A percentile compares a stretch with the other conserved stretches of the same genome.
Conservation (phyloP, 1,139 yeast genomes). For the Ogataea hybrid region DNA sequence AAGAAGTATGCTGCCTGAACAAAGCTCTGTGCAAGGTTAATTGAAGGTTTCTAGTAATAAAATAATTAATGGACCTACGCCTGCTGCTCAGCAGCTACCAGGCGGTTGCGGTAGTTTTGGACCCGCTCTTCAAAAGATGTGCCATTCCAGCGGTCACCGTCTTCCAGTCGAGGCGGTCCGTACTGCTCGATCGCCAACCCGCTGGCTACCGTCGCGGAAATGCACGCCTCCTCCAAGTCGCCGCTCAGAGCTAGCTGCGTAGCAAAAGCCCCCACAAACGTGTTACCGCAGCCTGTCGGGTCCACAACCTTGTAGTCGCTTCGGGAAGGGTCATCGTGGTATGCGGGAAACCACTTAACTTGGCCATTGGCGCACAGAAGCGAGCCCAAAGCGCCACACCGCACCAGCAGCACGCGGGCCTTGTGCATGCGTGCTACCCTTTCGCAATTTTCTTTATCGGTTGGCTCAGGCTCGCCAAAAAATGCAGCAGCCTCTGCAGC, state of each 20-base stretch:
- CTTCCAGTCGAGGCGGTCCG: conserved; percentile 56
- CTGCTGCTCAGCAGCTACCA: no score
- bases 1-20: conserved; percentile 11
- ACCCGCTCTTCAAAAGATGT: conserved; percentile 35
- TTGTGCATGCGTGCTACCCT: conserved; percentile 43
- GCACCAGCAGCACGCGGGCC: conserved; percentile 49
- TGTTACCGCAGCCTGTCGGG: conserved; percentile 94
- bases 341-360: conserved; percentile 62
- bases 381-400: conserved; percentile 76
- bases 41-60: background rate
- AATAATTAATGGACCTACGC: background rate
- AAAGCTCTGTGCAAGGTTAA: background rate
- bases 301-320: conserved; percentile 56
- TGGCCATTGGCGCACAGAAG: conserved; percentile 33
- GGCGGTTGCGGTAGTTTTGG: conserved; percentile 25
- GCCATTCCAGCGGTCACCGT: conserved; percentile 57
- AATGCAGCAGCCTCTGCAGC: conserved; percentile 74
- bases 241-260: conserved; percentile 51
- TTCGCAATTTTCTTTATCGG: conserved; percentile 37
- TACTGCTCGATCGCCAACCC: conserved; percentile 75
- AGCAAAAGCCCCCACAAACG: conserved; percentile 80
- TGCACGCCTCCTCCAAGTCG: conserved; percentile 55
- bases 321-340: conserved; percentile 41
- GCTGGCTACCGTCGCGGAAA: conserved; percentile 75
- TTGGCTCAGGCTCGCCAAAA: conserved; percentile 47